Evolutionary conservation across 2,329 filamentous ascomycete species (phyloP).

Genomic region (Penicillium sp.): DNA sequence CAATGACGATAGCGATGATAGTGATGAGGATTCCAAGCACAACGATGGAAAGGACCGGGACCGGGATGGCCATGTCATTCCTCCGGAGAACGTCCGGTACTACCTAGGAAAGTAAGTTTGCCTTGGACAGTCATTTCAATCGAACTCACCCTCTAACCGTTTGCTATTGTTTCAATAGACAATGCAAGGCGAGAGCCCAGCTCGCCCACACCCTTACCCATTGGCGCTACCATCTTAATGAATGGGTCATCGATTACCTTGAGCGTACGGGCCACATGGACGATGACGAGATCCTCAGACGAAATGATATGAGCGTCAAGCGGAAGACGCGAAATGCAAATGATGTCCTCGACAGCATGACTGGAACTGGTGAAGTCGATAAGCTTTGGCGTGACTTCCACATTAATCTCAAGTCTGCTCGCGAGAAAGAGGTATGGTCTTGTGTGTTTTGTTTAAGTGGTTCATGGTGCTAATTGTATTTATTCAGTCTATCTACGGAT

Average conservation of each 20-base stretch:
- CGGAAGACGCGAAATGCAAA: slow-evolving; percentile 61
- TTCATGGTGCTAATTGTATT: background rate
- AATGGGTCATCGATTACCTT: slow-evolving; percentile 66
- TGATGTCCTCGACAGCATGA: slow-evolving; percentile 64
- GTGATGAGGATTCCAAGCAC: slow-evolving; percentile 30
- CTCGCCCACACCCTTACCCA: slow-evolving; percentile 70
- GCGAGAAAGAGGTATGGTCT: slow-evolving; percentile 47
- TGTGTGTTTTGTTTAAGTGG: background rate
- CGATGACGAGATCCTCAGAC: slow-evolving; percentile 56
- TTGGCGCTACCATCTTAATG: slow-evolving; percentile 72
- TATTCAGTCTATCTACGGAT: slow-evolving; percentile 15
- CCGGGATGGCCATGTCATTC: slow-evolving; percentile 47
- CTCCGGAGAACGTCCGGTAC: slow-evolving; percentile 48
- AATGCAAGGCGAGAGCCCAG: slow-evolving; percentile 63
- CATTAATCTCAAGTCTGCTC: slow-evolving; percentile 57
- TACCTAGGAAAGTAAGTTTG: slow-evolving; percentile 50
- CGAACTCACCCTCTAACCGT: background rate
- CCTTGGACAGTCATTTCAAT: too few species aligned
- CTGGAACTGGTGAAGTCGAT: slow-evolving; percentile 55
- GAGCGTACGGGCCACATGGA: slow-evolving; percentile 56
- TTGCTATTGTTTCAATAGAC: slow-evolving; percentile 25
- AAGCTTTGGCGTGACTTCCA: slow-evolving; percentile 66
- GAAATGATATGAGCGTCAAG: slow-evolving; percentile 60
- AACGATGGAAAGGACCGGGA: slow-evolving; percentile 37
- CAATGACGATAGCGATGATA: slow-evolving; percentile 41